Evolutionary conservation across 73 alveolate species (phyloP).

Genomic region (Stentor roeselii): DNA sequence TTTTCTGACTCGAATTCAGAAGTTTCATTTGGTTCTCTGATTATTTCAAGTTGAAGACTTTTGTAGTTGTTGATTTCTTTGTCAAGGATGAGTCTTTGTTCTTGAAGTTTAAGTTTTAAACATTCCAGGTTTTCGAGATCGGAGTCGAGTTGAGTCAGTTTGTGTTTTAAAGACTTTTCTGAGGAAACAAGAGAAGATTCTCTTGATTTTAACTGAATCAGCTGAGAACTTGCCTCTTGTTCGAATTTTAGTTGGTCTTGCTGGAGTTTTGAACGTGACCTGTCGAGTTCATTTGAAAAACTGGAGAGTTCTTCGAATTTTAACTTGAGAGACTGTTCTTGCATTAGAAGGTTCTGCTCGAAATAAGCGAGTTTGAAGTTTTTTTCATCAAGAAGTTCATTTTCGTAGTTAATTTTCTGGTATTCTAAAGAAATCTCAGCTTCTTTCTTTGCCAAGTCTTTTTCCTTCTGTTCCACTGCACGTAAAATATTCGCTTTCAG

Average conservation of each 20-base stretch:
- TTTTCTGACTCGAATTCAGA: neutral
- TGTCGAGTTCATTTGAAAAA: neutral
- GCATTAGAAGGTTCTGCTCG: neutral
- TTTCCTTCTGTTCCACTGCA: neutral
- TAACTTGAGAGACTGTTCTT: neutral
- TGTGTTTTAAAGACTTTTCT: neutral
- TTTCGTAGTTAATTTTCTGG: neutral
- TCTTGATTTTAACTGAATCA: neutral
- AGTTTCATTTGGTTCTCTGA: neutral
- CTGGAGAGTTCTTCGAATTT: neutral
- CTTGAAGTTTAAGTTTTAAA: neutral
- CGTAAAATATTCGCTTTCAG: neutral
- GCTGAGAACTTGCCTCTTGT: neutral
- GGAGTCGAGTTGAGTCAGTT: neutral
- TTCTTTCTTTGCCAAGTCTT: neutral
- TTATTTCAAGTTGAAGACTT: neutral
- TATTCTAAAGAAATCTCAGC: neutral
- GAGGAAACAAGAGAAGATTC: neutral
- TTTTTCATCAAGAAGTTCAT: neutral
- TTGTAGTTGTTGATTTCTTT: neutral
- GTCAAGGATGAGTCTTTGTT: neutral
- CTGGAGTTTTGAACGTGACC: neutral
- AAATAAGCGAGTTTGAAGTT: neutral
- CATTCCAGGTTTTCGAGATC: neutral
- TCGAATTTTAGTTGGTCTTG: neutral